These are phyloP conservation scores for Cercophora sp. DNA, from an alignment of 495 filamentous ascomycete genomes.

Conservation along the genomic window DNA sequence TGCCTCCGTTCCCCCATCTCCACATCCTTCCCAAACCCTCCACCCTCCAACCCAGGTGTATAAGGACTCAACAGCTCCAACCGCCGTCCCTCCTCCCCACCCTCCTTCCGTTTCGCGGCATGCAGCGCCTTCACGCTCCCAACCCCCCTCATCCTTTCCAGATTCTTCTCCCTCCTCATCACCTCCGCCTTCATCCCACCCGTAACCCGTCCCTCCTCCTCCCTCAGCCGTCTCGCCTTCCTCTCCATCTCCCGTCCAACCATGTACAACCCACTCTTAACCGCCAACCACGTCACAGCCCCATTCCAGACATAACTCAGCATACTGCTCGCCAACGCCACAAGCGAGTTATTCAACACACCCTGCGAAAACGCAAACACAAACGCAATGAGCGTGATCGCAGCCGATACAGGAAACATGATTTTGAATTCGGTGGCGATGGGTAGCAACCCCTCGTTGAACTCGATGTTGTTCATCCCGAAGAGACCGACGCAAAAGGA, in stretches of 20 bases:
- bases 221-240: slow-evolving; percentile 10
- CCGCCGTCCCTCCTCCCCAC: neutral
- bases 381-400: slow-evolving; percentile 29
- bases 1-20: slow-evolving; percentile 16
- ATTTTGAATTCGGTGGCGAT: slow-evolving; percentile 24
- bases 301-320: slow-evolving; percentile 19
- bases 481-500: slow-evolving; percentile 37
- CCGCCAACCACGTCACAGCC: slow-evolving; percentile 15
- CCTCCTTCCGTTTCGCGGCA: slow-evolving; percentile 5
- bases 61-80: slow-evolving; percentile 10
- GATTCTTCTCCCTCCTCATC: slow-evolving; percentile 20
- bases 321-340: slow-evolving; percentile 12
- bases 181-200: slow-evolving; percentile 25
- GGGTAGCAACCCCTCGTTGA: slow-evolving; percentile 20
- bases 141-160: slow-evolving; percentile 18
- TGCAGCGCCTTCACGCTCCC: slow-evolving; percentile 16
- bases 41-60: neutral
- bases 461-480: slow-evolving; percentile 36
- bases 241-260: slow-evolving; percentile 14
- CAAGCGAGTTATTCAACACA: slow-evolving; percentile 14
- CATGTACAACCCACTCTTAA: slow-evolving; percentile 20
- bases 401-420: slow-evolving; percentile 34
- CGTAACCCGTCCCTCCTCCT: slow-evolving; percentile 15
- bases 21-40: slow-evolving; percentile 12
- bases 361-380: slow-evolving; percentile 30